Conservation (phyloP, 805 yeast genomes). For the Wickerhamomyces queroliae region DNA sequence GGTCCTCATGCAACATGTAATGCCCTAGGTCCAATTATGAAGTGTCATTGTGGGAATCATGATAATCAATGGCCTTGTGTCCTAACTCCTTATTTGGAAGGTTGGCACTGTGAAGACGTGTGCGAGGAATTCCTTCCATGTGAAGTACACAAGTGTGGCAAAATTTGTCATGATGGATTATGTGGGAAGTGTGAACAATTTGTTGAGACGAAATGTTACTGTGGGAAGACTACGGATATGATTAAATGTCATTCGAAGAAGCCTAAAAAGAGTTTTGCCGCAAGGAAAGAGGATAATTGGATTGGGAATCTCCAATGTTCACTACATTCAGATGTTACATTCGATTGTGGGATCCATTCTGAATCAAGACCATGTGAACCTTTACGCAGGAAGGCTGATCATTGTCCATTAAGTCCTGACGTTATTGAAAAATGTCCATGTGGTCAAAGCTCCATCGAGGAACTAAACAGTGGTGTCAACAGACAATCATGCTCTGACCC, state of each 20-base stretch:
- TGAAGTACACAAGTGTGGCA: slow-evolving; percentile 60
- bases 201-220: slow-evolving; percentile 57
- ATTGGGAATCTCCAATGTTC: slow-evolving; percentile 48
- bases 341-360: slow-evolving; percentile 62
- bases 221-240: slow-evolving; percentile 51
- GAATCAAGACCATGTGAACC: slow-evolving; percentile 42
- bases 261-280: slow-evolving; percentile 28
- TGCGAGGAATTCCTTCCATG: slow-evolving; percentile 67
- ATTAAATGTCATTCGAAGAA: slow-evolving; percentile 39
- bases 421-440: slow-evolving; percentile 68
- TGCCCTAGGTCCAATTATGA: slow-evolving; percentile 65
- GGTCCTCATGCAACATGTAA: slow-evolving; percentile 84
- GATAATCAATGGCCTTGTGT: slow-evolving; percentile 66
- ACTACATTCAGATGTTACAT: slow-evolving; percentile 35
- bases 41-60: slow-evolving; percentile 70
- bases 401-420: slow-evolving; percentile 63
- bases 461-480: slow-evolving; percentile 24
- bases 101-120: slow-evolving; percentile 59
- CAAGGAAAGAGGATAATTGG: slow-evolving; percentile 31
- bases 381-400: slow-evolving; percentile 22
- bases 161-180: slow-evolving; percentile 70
- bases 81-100: slow-evolving; percentile 58
- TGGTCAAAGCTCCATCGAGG: slow-evolving; percentile 53
- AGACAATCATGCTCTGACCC: slow-evolving; percentile 69
- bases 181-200: slow-evolving; percentile 67